phyloP scores from a whole-genome alignment of 768 basidiomycete species.

The Pleurotus eryngii region DNA sequence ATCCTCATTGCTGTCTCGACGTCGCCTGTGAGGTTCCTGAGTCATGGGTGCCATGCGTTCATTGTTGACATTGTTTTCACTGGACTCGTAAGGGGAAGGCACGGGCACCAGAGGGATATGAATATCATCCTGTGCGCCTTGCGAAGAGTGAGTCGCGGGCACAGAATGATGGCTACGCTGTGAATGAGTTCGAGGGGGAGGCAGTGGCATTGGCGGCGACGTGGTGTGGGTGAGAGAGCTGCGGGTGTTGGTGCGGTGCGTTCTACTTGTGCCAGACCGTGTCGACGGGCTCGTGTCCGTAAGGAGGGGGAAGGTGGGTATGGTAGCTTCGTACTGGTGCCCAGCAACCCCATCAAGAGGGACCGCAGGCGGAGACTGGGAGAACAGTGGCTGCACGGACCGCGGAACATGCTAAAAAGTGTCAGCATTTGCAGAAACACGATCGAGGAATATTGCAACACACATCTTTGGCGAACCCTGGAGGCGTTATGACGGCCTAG shows the following conservation, averaged over 20 bases:
- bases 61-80: not conserved
- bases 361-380: slow-evolving; percentile 11
- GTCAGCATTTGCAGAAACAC: not conserved
- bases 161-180: not conserved
- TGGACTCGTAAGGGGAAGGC: no score
- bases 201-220: not conserved
- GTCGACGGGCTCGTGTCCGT: not conserved
- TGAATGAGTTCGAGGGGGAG: not conserved
- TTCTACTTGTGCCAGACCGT: not conserved
- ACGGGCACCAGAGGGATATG: no score
- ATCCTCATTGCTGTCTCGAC: not conserved
- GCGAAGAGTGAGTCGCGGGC: not conserved
- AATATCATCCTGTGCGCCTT: not conserved
- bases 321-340: not conserved
- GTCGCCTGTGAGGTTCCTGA: no score
- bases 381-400: slow-evolving; percentile 22
- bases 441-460: slow-evolving; percentile 17
- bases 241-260: not conserved
- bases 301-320: not conserved
- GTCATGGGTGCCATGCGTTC: not conserved
- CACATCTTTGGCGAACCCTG: slow-evolving; percentile 69
- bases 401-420: slow-evolving; percentile 22
- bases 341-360: not conserved
- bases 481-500: slow-evolving; percentile 63
- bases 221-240: not conserved